Evolutionary conservation across 345 rosid genomes (phyloP), one percentile per base, ranked within the genome.

Genomic region (Citrus unshiu): DNA sequence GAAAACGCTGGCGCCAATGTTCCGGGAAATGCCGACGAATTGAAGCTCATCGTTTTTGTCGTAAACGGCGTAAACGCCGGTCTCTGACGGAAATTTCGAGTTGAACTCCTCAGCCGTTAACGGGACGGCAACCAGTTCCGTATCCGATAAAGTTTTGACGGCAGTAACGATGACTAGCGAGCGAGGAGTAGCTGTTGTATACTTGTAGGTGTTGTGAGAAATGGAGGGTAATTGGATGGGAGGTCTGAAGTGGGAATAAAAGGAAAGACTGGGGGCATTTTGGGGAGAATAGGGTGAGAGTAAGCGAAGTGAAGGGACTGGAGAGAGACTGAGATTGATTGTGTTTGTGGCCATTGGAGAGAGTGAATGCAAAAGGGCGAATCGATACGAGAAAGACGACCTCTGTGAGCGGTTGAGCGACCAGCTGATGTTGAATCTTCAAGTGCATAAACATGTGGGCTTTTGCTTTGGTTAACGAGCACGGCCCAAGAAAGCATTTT

Each of bases 51-150:
- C 85, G 67, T 74, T 85, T 58, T 82, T 78, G 79, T 95, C 97
- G 75, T 83, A 91, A 5, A 95, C 88, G 79, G 97, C 97, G 82
- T 93, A 95, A 1, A 95, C 94, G 5, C 98, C 98, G 4, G 93
- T 83, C 76, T 70, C 93, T 0, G 95, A 35, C 1, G 96, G 91
- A 5, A 90, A 68, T 16, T 78, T 82, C 4, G 83, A 57, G 0
- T 83, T 76, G 71, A 89, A 63, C 51, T 90, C 91, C 6, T 86
- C 78, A 7, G 83, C 32, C 3, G 77, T 77, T 13, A 64, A 76
- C 10, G 88, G 88, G 1, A 87, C 81, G 7, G 89, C 62, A 54
- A 87, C 69, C 18, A 72, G 73, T 10, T 91, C 92, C 22, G 93
- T 35, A 59, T 90, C 94, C 13, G 87, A 81, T 7, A 94, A 81